Evolutionary conservation across 352 stramenopile species (phyloP), one percentile per base, ranked within the genome.

Genomic region (Pythium plurisporium): DNA sequence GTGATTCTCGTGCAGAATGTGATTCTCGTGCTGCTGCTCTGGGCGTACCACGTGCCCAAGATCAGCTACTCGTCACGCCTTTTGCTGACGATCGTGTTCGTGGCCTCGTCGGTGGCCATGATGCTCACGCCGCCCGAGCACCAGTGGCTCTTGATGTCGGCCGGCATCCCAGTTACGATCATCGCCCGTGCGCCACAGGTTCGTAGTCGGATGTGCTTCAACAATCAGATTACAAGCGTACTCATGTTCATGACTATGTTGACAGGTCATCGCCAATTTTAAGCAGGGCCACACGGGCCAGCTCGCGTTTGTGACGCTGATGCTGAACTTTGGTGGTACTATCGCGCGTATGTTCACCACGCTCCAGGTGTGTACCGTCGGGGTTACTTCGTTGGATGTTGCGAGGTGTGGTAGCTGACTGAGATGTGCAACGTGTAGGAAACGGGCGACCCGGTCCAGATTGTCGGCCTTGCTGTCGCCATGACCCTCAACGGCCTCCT

Each of bases 231-330:
- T 23, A 23, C 6, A 37, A 31, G 31, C 26, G 29, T 66, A 26
- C 31, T 37, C 31, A 37, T 15, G 5, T 15, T 10, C 31, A n/a
- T 37, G 31, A 5, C 17, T 23, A 27, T 27, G 26, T 44, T 15
- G 38, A 27, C 60, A 92, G 82, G 84, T 94, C 40, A 44, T 91
- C 31, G 84, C 84, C 25, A 96, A 96, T 71, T 94, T 93, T 58
- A 89, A 93, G 56, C 84, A 96, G 56, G 82, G 83, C 11, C 86
- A 96, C 68, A 96, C 86, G 36, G 86, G 86, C n/a, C 86, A 96
- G 60, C 70, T 96, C 27, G 86, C 86, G 38, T 75, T 96, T 19
- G 75, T 96, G 44, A 96, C 86, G 42, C 67, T 93, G 36, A 63
- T 93, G 62, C 74, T 93, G 33, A 96, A 93, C 65, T 76, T 94